phyloP scores from a whole-genome alignment of 2,329 filamentous ascomycete genomes.

The Fusarium sambucinum region DNA sequence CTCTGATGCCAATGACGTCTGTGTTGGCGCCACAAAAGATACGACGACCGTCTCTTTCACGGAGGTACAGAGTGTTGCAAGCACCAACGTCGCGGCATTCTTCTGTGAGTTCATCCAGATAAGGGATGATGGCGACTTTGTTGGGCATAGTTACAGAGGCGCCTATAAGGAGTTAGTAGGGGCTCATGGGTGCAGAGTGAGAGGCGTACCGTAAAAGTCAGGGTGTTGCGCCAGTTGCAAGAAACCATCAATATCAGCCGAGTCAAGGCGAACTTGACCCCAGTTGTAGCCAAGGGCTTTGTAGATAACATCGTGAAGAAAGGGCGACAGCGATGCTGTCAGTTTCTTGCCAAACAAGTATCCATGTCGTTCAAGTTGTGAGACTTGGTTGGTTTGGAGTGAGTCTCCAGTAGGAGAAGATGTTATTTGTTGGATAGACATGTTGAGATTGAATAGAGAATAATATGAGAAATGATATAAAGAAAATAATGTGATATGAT shows the following conservation, averaged over 20 bases:
- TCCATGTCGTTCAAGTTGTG: slow-evolving; percentile 59
- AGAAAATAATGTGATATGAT: not conserved
- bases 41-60: slow-evolving; percentile 61
- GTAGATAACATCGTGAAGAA: slow-evolving; percentile 67
- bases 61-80: slow-evolving; percentile 82
- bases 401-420: slow-evolving; percentile 41
- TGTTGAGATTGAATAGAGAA: slow-evolving; percentile 8
- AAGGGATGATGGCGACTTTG: slow-evolving; percentile 80
- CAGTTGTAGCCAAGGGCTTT: slow-evolving; percentile 62
- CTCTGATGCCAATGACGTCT: slow-evolving; percentile 81
- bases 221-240: slow-evolving; percentile 66
- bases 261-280: slow-evolving; percentile 66
- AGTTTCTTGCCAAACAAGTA: slow-evolving; percentile 71
- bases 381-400: slow-evolving; percentile 40
- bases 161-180: slow-evolving; percentile 55
- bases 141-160: slow-evolving; percentile 86
- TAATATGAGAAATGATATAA: not conserved
- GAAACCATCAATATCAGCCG: slow-evolving; percentile 62
- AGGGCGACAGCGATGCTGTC: slow-evolving; percentile 66
- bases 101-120: slow-evolving; percentile 79
- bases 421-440: slow-evolving; percentile 37
- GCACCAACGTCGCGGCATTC: slow-evolving; percentile 81
- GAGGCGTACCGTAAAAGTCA: slow-evolving; percentile 70
- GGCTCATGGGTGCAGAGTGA: not conserved
- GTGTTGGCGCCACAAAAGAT: slow-evolving; percentile 81